These are phyloP conservation scores for Hygrocybe coccinea DNA, from an alignment of 768 basidiomycete genomes.

Conservation along the genomic window DNA sequence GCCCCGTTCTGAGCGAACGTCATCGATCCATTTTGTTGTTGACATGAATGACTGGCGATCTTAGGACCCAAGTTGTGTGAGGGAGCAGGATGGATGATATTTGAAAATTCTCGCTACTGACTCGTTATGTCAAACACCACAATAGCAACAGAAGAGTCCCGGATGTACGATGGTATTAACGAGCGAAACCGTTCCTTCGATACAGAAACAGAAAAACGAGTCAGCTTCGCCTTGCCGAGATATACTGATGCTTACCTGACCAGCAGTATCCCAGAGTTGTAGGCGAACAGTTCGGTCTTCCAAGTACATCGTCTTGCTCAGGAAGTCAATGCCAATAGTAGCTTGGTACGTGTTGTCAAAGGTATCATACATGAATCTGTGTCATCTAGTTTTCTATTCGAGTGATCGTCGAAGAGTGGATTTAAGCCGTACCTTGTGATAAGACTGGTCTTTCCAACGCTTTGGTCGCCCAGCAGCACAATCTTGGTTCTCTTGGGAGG, in stretches of 20 bases:
- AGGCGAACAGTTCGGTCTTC: constrained; percentile 96
- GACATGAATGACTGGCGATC: constrained; percentile 98
- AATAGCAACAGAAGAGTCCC: constrained; percentile 97
- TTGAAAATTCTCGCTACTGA: constrained; percentile 35
- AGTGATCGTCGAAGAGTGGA: constrained; percentile 1
- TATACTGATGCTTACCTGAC: constrained; percentile 54
- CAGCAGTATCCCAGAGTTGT: constrained; percentile 98
- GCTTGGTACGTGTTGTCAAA: constrained; percentile 99
- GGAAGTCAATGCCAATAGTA: constrained; percentile 97
- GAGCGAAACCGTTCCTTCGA: constrained; percentile 91
- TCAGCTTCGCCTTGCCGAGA: background rate
- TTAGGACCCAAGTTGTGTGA: constrained; percentile 26
- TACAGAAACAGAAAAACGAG: constrained; percentile 3
- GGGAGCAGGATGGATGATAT: background rate
- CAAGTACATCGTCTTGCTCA: constrained; percentile 99
- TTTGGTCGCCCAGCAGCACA: constrained; percentile 93
- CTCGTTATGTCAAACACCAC: constrained; percentile 99
- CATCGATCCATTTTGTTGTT: constrained; percentile 99
- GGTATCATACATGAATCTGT: constrained; percentile 97
- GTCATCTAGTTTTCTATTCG: background rate
- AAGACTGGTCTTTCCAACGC: constrained; percentile 96
- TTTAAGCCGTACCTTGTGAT: constrained; percentile 74
- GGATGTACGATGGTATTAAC: constrained; percentile 96
- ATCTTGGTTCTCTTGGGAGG: constrained; percentile 95
- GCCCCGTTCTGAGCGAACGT: constrained; percentile 94